Evolutionary conservation across 306 rosid genomes (phyloP), one percentile per base, ranked within the genome.

Genomic region (Boehmeria nivea): DNA sequence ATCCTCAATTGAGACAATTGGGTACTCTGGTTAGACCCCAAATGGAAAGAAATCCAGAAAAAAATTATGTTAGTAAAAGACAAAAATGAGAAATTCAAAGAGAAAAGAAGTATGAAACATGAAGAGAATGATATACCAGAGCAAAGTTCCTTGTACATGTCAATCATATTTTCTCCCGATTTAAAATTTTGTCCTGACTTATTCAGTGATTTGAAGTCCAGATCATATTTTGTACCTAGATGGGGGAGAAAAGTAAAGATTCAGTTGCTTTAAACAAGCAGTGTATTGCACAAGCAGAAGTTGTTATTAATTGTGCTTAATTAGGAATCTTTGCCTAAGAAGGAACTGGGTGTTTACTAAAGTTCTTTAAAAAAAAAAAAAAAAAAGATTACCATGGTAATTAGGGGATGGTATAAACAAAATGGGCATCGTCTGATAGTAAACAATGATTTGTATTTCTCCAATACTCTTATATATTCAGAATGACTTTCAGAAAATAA

Each of bases 141-240:
- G 72, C 96, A 91, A 66, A 91, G 73, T 64, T 82, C 89, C 70
- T 57, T 78, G 77, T 84, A 91, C 79, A 84, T 61, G 64, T 74
- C 82, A 53, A 81, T 67, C 96, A 91, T 76, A 78, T 91, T 91
- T 62, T 87, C 90, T 49, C 83, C 98, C 1, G 98, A 78, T 81
- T 80, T 87, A 56, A 84, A 87, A 72, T 84, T 75, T 74, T 91
- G 98, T 54, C 76, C 98, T 1, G 81, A 78, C 71, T 78, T 90
- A 56, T 80, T 83, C 11, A 77, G 81, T 65, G 86, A 72, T 75
- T 90, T 79, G 49, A 66, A 55, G 77, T 90, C 91, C 70, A 90
- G 78, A 67, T 90, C 93, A 62, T 90, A 90, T 83, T 88, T 90
- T 39, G 81, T 87, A 66, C 98, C 98, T 90, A 65, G 54, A 58